Evolutionary conservation across 2,329 filamentous ascomycete species (phyloP), one percentile per base, ranked within the genome.

Genomic region (Seiridium cupressi): DNA sequence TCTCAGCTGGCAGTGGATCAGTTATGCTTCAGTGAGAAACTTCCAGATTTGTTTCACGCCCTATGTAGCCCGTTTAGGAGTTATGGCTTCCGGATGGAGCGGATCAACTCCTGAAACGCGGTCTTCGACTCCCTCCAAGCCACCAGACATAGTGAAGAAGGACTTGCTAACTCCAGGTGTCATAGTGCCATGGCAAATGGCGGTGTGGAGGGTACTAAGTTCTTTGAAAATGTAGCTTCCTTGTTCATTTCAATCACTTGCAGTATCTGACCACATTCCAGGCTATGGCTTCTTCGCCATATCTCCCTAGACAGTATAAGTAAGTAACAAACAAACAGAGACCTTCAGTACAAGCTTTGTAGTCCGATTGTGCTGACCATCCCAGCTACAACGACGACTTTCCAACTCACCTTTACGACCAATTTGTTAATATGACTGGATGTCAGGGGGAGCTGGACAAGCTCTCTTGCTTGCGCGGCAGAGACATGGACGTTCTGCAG

Each of bases 1-100:
- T 83, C 63, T 82, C 78, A 0, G 83, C 85, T 0, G 84, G 84
- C 2, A 84, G 74, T 0, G 83, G 82, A 1, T 75, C 73, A 3
- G 79, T 81, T 2, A 77, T 76, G 66, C 58, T 83, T 38, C 77
- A 80, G 10, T 78, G 18, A 26, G 18, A 26, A 26, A 26, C 18
- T 26, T 26, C 18, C 18, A 26, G 18, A 26, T 26, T 26, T 26
- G 2, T 26, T 26, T 26, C 18, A 26, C 18, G 18, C 18, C 18
- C 18, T 26, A 26, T 26, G 18, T 26, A 26, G 18, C 18, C 18
- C 18, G 18, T 26, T 26, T 26, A 26, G 18, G 18, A 26, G 18
- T 26, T 26, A 26, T 26, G 18, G 18, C 18, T 26, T 26, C 18
- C 18, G 18, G 18, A 26, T 26, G 18, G 18, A 26, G 18, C 18